Conservation (phyloP, 169 alveolate genomes). For the Plasmodium cynomolgi region DNA sequence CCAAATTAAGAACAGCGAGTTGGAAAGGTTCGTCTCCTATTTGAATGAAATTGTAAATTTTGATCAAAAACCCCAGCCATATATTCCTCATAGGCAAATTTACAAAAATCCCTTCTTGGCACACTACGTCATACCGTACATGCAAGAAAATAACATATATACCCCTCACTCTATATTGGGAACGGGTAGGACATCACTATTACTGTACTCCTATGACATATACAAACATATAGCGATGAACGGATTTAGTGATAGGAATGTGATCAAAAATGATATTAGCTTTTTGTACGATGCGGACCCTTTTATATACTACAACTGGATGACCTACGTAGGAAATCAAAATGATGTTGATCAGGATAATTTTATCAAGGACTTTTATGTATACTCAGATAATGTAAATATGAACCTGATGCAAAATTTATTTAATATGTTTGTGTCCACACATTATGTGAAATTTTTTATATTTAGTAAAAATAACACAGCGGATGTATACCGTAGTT, state of each 20-base stretch:
- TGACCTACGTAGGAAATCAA: slow-evolving; percentile 49
- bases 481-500: neutral
- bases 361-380: slow-evolving; percentile 12
- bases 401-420: slow-evolving; percentile 30
- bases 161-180: slow-evolving; percentile 56
- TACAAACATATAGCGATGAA: slow-evolving; percentile 21
- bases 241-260: slow-evolving; percentile 11
- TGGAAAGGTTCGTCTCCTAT: slow-evolving; percentile 44
- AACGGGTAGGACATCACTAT: slow-evolving; percentile 39
- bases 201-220: slow-evolving; percentile 38
- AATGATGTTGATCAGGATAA: neutral
- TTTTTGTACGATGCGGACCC: slow-evolving; percentile 44
- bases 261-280: neutral
- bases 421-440: slow-evolving; percentile 15
- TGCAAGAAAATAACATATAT: neutral
- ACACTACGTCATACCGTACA: slow-evolving; percentile 32
- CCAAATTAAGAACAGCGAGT: neutral
- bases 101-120: slow-evolving; percentile 45
- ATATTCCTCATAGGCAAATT: slow-evolving; percentile 56
- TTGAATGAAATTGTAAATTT: slow-evolving; percentile 54
- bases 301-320: slow-evolving; percentile 56
- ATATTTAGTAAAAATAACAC: slow-evolving; percentile 22
- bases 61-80: slow-evolving; percentile 64
- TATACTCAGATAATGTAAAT: slow-evolving; percentile 43
- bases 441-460: slow-evolving; percentile 47